Evolutionary conservation across 805 yeast species (phyloP).

Genomic region (Kazachstania martiniae): DNA sequence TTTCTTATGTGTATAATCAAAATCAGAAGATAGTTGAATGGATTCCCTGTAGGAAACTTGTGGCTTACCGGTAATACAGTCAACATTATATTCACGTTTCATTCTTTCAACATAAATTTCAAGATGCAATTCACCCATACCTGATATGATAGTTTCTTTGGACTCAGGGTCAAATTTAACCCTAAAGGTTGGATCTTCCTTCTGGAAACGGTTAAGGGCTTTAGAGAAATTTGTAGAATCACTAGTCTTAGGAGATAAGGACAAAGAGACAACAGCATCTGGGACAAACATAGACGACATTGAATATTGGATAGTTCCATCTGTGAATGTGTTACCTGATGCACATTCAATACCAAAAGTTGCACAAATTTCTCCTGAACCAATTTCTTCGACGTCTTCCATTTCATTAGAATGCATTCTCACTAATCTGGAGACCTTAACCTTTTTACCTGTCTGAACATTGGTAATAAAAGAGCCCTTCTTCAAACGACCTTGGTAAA

Average conservation of each 20-base stretch:
- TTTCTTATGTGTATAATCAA: conserved; percentile 93
- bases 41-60: conserved; percentile 98
- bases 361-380: conserved; percentile 98
- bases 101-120: conserved; percentile 97
- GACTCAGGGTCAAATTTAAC: conserved; percentile 64
- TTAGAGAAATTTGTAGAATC: conserved; percentile 82
- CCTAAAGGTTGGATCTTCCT: conserved; percentile 97
- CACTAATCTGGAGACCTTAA: conserved; percentile 85
- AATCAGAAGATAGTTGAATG: conserved; percentile 55
- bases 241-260: conserved; percentile 78
- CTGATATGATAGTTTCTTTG: conserved; percentile 79
- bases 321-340: conserved; percentile 96
- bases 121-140: conserved; percentile 95
- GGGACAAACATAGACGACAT: conserved; percentile 99
- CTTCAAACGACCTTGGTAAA: conserved; percentile 88
- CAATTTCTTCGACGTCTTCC: conserved; percentile 95
- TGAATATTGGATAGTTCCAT: conserved; percentile 66
- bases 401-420: conserved; percentile 98
- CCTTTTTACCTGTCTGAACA: conserved; percentile 84
- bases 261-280: conserved; percentile 92
- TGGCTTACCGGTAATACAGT: conserved; percentile 92
- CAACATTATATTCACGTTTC: conserved; percentile 94
- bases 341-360: conserved; percentile 98
- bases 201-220: conserved; percentile 94
- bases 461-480: conserved; percentile 86